phyloP scores from a whole-genome alignment of 257 asterid species.

The Salvia miltiorrhiza region DNA sequence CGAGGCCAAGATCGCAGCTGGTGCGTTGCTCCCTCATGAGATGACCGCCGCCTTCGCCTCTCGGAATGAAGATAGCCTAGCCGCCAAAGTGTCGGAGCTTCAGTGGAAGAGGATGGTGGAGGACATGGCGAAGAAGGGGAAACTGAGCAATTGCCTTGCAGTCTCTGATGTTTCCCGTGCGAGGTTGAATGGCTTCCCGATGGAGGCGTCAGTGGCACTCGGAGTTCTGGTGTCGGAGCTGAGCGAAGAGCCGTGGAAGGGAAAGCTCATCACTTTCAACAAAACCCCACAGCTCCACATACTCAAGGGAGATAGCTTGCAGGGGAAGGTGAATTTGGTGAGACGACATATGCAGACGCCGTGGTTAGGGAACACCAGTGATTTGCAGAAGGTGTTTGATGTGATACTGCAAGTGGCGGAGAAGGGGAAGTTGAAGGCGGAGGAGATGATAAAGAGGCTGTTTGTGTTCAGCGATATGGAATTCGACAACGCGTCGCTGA shows the following conservation, averaged over 20 bases:
- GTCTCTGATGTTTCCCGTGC: conserved; percentile 45
- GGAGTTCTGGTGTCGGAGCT: too few species aligned
- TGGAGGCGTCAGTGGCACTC: too few species aligned
- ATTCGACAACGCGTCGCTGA: conserved; percentile 19
- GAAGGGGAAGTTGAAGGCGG: conserved; percentile 22
- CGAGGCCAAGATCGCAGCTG: conserved; percentile 36
- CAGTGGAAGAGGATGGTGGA: too few species aligned
- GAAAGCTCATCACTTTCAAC: too few species aligned
- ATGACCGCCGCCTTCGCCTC: conserved; percentile 11
- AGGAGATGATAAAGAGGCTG: conserved; percentile 45
- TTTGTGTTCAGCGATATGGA: conserved; percentile 55
- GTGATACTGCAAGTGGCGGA: conserved; percentile 40
- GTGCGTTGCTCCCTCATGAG: conserved; percentile 53
- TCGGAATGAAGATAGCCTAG: conserved; percentile 9
- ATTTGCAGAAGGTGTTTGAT: conserved; percentile 56
- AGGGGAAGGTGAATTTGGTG: too few species aligned
- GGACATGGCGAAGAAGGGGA: conserved; percentile 37
- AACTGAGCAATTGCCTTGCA: conserved; percentile 32
- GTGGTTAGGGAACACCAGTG: conserved; percentile 44
- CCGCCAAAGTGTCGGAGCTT: conserved; percentile 37
- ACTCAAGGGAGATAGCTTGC: too few species aligned
- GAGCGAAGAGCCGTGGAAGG: too few species aligned
- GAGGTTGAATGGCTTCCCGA: conserved; percentile 28
- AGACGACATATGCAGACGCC: too few species aligned
- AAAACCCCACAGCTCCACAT: too few species aligned